Base-by-base conservation (phyloP, 148 eudicot species). In the Rhododendron ovatum region DNA sequence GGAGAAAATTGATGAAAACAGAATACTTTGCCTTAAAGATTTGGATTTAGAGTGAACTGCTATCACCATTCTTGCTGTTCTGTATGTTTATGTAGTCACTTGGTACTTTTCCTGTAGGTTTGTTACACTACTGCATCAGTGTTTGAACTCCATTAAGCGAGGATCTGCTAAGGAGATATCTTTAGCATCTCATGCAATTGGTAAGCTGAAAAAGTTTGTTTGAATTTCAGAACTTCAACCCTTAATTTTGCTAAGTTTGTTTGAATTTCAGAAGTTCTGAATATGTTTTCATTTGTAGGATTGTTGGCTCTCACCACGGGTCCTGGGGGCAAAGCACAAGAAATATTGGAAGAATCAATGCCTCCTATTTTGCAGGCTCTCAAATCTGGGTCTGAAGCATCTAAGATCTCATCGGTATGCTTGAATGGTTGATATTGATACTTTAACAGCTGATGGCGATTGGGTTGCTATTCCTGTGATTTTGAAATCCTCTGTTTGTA, bases 121-220 rank as follows among this genome's bases (percentile, higher is more conserved):
- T 90, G 96, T 92, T 50, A 97, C 98, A 43, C 85, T 97, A 84
- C 88, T 94, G 84, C 95, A 94, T 84, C 98, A 92, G 82, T 95
- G 96, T 85, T 69, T 97, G 74, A 94, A 86, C 89, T 94, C 92
- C 51, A 91, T 97, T 55, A 97, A 95, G 89, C 87, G 87, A 84
- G 98, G 99, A 59, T 95, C 98, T 67, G 91, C 90, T 2, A 95
- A 92, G 83, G 99, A 97, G 93, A 90, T 90, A 86, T 89, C 92
- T 76, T 88, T 93, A 90, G 99, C 96, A 35, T 88, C 95, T 86
- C 94, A 93, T 88, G 88, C 83, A 11, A 91, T 95, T 76, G 89
- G 89, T 87, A 73, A 73, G 33, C 11, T 18, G 51, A 43, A 5
- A 30, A 18, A 50, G 24, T 26, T 13, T 26, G 15, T 57, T 71